Conservation (phyloP, 1,284 basidiomycete genomes). For the Tilletia caries region DNA sequence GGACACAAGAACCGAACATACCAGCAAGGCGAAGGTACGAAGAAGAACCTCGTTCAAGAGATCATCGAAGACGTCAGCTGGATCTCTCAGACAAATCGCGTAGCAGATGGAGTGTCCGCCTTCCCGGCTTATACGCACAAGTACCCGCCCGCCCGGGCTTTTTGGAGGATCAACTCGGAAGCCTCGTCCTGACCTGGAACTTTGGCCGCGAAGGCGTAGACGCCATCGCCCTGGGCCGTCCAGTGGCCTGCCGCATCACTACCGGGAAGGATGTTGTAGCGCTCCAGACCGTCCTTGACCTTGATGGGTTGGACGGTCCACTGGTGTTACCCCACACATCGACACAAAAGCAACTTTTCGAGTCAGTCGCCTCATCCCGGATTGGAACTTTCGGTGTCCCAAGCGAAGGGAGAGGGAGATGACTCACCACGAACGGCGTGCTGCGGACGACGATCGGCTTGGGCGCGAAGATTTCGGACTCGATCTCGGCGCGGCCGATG, state of each 20-base stretch:
- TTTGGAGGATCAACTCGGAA: neutral
- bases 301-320: neutral
- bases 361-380: too few relatives aligned
- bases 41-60: neutral
- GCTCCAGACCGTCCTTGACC: neutral
- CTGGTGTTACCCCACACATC: neutral
- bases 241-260: neutral
- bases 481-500: constrained; percentile 12
- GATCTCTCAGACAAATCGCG: too few relatives aligned
- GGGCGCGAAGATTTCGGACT: neutral
- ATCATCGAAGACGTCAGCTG: neutral
- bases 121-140: neutral
- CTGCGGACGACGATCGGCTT: constrained; percentile 10
- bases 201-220: constrained; percentile 3
- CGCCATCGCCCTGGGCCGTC: neutral
- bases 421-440: constrained; percentile 1
- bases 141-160: neutral
- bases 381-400: too few relatives aligned
- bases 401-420: neutral
- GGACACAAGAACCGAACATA: neutral
- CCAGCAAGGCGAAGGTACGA: neutral
- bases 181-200: too few relatives aligned
- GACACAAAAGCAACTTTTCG: neutral
- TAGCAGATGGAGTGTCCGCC: too few relatives aligned
- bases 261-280: neutral